Conservation (phyloP, 2,329 filamentous ascomycete species). For the Pseudofabraea citricarpa region DNA sequence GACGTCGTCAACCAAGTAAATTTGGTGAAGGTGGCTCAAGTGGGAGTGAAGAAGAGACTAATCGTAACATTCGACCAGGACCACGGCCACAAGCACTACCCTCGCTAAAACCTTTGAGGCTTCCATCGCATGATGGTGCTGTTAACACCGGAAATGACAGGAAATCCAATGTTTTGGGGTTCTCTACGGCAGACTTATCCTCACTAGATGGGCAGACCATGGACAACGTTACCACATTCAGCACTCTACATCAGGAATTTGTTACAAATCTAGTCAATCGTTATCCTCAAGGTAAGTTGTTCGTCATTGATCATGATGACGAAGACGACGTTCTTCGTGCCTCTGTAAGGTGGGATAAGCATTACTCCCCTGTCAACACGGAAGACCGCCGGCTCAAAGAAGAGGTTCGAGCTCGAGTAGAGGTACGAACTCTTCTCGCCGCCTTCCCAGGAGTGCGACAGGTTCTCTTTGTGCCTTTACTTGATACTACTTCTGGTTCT, state of each 20-base stretch:
- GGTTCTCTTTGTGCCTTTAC: slow-evolving; percentile 41
- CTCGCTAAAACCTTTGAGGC: neutral
- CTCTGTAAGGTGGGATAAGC: neutral
- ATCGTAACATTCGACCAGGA: slow-evolving; percentile 1
- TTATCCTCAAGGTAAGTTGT: slow-evolving; percentile 23
- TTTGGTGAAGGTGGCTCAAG: slow-evolving; percentile 7
- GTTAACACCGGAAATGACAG: neutral
- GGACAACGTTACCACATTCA: slow-evolving; percentile 7
- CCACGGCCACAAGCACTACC: neutral
- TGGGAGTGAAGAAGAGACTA: slow-evolving; percentile 5
- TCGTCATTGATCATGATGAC: slow-evolving; percentile 22
- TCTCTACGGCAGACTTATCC: slow-evolving; percentile 15
- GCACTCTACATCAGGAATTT: slow-evolving; percentile 16
- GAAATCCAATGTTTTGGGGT: slow-evolving; percentile 21
- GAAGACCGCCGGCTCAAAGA: neutral
- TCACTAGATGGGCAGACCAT: slow-evolving; percentile 12
- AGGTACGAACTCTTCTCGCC: slow-evolving; percentile 17
- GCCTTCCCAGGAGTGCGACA: slow-evolving; percentile 39
- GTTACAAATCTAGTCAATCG: slow-evolving; percentile 16
- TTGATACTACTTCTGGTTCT: slow-evolving; percentile 40
- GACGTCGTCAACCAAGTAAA: slow-evolving; percentile 7
- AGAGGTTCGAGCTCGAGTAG: slow-evolving; percentile 9
- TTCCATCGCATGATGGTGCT: neutral
- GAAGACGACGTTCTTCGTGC: slow-evolving; percentile 14
- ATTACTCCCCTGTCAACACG: slow-evolving; percentile 2